phyloP scores from a whole-genome alignment of 768 basidiomycete species.

The Hortiboletus campestris region DNA sequence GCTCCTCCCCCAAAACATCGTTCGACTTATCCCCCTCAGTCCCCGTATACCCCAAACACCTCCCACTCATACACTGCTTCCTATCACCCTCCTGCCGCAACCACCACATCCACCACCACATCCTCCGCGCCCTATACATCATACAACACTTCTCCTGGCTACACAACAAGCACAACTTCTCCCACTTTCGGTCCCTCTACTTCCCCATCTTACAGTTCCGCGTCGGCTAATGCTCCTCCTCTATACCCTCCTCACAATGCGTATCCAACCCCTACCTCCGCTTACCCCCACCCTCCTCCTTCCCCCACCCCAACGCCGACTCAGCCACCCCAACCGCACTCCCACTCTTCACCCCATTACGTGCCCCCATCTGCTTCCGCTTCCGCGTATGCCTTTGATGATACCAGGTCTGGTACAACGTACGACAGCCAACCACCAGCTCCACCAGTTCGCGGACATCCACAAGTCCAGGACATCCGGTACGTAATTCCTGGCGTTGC shows the following conservation, averaged over 20 bases:
- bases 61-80: constrained; percentile 11
- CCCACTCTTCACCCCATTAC: constrained; percentile 23
- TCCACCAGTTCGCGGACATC: constrained; percentile 18
- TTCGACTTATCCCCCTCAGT: constrained; percentile 17
- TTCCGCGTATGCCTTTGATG: constrained; percentile 22
- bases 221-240: constrained; percentile 9
- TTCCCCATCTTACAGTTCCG: constrained; percentile 17
- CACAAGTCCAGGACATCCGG: constrained; percentile 22
- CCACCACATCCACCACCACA: constrained; percentile 1
- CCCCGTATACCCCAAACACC: constrained; percentile 21
- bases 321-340: constrained; percentile 20
- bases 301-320: constrained; percentile 33
- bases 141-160: constrained; percentile 21
- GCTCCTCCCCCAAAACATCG: constrained; percentile 21
- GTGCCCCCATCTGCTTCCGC: constrained; percentile 20
- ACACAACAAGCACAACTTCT: constrained; percentile 20
- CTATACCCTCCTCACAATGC: constrained; percentile 18
- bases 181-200: constrained; percentile 24
- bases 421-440: constrained; percentile 18
- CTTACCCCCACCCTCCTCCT: constrained; percentile 27
- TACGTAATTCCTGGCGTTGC: constrained; percentile 9
- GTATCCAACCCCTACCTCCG: constrained; percentile 28
- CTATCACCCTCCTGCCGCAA: constrained; percentile 18
- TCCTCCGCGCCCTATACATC: constrained; percentile 13
- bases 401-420: constrained; percentile 13